Conservation (phyloP, 2,329 filamentous ascomycete species). For the Cladophialophora carrionii region DNA sequence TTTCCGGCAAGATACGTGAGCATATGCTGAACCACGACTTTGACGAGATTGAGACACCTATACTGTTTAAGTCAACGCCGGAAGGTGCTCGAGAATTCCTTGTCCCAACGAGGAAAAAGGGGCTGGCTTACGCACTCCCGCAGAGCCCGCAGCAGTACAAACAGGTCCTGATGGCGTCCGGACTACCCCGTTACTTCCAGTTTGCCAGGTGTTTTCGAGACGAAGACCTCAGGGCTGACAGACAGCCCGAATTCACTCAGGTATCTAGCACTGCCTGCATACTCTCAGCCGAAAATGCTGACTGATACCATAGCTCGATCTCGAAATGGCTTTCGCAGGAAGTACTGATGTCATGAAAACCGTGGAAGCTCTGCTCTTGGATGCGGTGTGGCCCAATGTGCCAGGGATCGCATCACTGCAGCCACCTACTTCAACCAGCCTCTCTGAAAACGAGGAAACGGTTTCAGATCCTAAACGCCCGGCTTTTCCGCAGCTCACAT, state of each 20-base stretch:
- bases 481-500: constrained; percentile 51
- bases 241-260: constrained; percentile 96
- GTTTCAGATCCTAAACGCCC: constrained; percentile 8
- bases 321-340: constrained; percentile 87
- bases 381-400: constrained; percentile 32
- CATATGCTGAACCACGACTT: constrained; percentile 64
- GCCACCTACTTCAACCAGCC: constrained; percentile 35
- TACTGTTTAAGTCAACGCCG: constrained; percentile 96
- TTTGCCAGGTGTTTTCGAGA: constrained; percentile 95
- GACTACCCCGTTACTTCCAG: constrained; percentile 81
- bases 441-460: constrained; percentile 30
- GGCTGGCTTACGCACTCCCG: constrained; percentile 83
- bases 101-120: constrained; percentile 78
- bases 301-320: constrained; percentile 66
- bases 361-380: constrained; percentile 46
- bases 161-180: constrained; percentile 93
- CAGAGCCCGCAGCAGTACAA: constrained; percentile 99
- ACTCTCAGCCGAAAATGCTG: not conserved
- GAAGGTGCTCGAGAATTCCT: constrained; percentile 95
- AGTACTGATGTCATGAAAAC: constrained; percentile 69
- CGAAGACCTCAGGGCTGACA: constrained; percentile 86
- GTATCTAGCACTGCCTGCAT: constrained; percentile 48
- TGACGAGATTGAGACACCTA: constrained; percentile 83
- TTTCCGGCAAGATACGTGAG: constrained; percentile 58
- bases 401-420: constrained; percentile 23